Evolutionary conservation across 179 eudicot genomes (phyloP), one percentile per base, ranked within the genome.

Genomic region (Beta macrorhiza): DNA sequence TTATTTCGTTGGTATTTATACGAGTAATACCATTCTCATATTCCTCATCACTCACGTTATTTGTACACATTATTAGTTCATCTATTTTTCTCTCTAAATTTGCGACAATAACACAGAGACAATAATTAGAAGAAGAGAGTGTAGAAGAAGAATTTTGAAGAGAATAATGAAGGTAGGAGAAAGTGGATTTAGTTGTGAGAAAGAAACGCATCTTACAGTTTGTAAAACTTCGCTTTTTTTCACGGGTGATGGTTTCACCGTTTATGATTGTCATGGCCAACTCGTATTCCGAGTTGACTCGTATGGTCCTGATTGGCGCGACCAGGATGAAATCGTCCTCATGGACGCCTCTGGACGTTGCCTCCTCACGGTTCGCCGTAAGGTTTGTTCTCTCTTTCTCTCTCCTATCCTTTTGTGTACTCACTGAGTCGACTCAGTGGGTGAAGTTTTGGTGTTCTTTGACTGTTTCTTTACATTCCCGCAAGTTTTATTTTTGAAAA

Each of bases 211-310:
- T 55, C 86, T 94, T 20, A 92, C 98, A 0, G 95, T 91, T 6
- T 78, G 70, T 74, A 94, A 94, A 59, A 94, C 97, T 7, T 91
- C 90, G 0, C 86, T 92, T 5, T 94, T 94, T 88, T 94, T 84
- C 84, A 22, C 92, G 67, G 93, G 95, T 14, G 98, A 94, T 76
- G 98, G 98, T 11, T 94, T 91, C 84, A 84, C 93, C 55, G 95
- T 87, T 32, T 91, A 92, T 68, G 90, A 92, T 74, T 83, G 78
- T 79, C 79, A 78, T 14, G 95, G 95, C 25, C 80, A 88, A 16
- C 92, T 94, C 74, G 86, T 91, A n/a, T 94, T 92, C 82, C 95
- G 98, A 15, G 97, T 94, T 79, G 98, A 94, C 85, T 86, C 92
- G 7, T 94, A 94, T 79, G 90, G 92, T 7, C 86, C 93, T 9